phyloP scores from a whole-genome alignment of 495 filamentous ascomycete species.

The Penicillium malachiteum region DNA sequence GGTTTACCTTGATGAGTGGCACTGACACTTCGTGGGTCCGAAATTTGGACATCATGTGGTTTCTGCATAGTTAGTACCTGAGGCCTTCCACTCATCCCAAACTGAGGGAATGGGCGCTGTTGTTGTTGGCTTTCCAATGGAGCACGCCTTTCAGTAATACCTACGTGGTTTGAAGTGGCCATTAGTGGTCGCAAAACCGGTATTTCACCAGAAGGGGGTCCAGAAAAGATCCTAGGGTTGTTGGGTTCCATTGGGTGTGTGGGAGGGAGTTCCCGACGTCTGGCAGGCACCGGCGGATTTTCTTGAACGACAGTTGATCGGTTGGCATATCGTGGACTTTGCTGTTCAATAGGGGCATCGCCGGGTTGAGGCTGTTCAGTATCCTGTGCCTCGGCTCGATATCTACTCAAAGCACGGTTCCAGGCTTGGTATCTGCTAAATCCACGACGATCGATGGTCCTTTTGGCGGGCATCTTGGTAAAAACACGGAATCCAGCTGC shows the following conservation, averaged over 20 bases:
- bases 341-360: conserved; percentile 12
- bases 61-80: conserved; percentile 32
- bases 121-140: conserved; percentile 10
- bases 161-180: conserved; percentile 11
- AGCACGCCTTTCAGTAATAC: conserved; percentile 11
- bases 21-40: conserved; percentile 20
- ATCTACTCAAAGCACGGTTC: conserved; percentile 44
- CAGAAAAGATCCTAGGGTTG: conserved; percentile 16
- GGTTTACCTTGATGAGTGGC: conserved; percentile 13
- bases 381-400: conserved; percentile 29
- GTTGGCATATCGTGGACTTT: conserved; percentile 21
- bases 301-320: conserved; percentile 22
- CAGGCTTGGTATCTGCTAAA: conserved; percentile 51
- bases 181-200: conserved; percentile 9
- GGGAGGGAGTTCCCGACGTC: conserved; percentile 11
- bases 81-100: conserved; percentile 8
- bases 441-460: conserved; percentile 43
- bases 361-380: conserved; percentile 12
- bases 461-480: conserved; percentile 24
- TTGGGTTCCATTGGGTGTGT: conserved; percentile 8
- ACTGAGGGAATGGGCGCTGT: conserved; percentile 2
- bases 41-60: conserved; percentile 23
- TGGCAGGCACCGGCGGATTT: conserved; percentile 5
- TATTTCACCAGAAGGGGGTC: conserved; percentile 15
- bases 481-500: conserved; percentile 39